Evolutionary conservation across 768 basidiomycete species (phyloP), one percentile per base, ranked within the genome.

Genomic region (Pleurotus ostreatus): DNA sequence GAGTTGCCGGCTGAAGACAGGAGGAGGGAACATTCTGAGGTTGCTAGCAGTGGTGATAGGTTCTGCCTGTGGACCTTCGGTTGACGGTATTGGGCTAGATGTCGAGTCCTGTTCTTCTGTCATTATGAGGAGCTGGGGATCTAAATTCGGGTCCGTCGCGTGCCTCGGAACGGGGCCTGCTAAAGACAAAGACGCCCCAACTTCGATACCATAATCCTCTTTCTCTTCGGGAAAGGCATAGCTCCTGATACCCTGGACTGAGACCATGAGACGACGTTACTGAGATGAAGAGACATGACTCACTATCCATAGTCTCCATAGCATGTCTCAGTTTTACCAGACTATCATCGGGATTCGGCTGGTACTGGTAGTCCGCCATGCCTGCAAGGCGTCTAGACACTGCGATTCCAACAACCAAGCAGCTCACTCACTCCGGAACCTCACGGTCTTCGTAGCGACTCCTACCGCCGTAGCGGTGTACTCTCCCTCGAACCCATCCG

Each of bases 291-390:
- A 25, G 13, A 12, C 8, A 7, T n/a, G 3, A 57, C 80, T 54
- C 65, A 96, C 96, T 89, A 61, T 98, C 88, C 79, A 97, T 84
- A 5, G 75, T 74, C 47, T 85, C 80, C 83, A 98, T 87, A 0
- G 92, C 82, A 11, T 76, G 62, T 3, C 91, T 84, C 54, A 98
- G 71, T 56, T 83, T 74, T 2, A 85, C 69, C 3, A 92, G 72
- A 2, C 88, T 85, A 63, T 96, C 93, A 12, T 82, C 68, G 66
- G 77, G 72, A 56, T 88, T 77, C 1, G 92, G 92, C 58, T 86
- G 81, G 69, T 85, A 97, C 69, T 97, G 94, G 67, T 85, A 97
- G 68, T 98, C 96, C 39, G 86, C 91, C 90, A 98, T 93, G 56
- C 86, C 96, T 98, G 56, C 37, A 46, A 12, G 57, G 49, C n/a